Evolutionary conservation across 2,329 filamentous ascomycete species (phyloP), one percentile per base, ranked within the genome.

Genomic region (Leptographium flavum): DNA sequence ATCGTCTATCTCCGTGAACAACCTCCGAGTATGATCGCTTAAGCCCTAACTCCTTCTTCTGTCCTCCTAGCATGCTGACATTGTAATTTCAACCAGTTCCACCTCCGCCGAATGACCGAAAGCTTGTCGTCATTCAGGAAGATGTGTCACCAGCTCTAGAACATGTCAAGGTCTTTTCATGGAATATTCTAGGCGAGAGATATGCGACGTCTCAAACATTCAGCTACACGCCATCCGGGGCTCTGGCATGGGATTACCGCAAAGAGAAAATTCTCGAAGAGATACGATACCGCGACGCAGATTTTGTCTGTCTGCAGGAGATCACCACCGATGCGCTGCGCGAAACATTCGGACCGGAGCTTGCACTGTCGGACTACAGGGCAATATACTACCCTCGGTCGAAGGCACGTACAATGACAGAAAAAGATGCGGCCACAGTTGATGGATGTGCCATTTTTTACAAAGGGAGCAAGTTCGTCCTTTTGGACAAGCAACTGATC

Each of bases 371-470:
- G 55, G 87, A 90, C 52, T 98, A 96, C 73, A 93, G 87, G 65
- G 90, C 92, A 22, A 81, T 94, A 3, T 93, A 90, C 59, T 94
- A 83, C 76, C 86, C 88, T 38, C 90, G 94, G 61, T 82, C 84
- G 36, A 79, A 92, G 57, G 85, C 88, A 31, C 84, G 83, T 64
- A 95, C 90, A 9, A 94, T 96, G 86, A 76, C 76, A 14, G 87
- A 93, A 57, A 85, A 83, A 63, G 87, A 95, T 53, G 84, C 87
- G 5, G 84, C 83, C 56, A 70, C 73, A n/a, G 90, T 98, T 13
- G 92, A 98, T 63, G 92, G 92, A 11, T 96, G 92, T 63, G 92
- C 92, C 30, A 90, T 88, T 43, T 96, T 98, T 64, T 96, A 86
- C 73, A 96, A 53, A 43, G 49, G 42, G 58, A 88, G 79, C 72